A percentile compares a stretch with the other conserved stretches of the same genome.
These are phyloP conservation scores for Anacardium occidentale DNA, from an alignment of 345 rosid species.

Conservation along the genomic window DNA sequence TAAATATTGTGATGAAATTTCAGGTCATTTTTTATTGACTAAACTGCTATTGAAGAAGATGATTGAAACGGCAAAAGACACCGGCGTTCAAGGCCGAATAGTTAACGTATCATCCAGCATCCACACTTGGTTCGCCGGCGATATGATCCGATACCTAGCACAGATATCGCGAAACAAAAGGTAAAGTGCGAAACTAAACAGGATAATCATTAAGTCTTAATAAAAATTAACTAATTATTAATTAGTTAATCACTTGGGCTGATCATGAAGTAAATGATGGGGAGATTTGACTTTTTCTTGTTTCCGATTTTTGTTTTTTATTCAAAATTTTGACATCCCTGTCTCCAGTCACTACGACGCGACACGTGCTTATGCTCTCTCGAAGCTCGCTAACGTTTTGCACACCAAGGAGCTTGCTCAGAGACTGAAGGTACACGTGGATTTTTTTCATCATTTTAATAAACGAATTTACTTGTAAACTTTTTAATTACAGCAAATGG, in stretches of 20 bases:
- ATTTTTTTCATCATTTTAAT: background rate
- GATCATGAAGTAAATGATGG: background rate
- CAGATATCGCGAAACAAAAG: constrained; percentile 66
- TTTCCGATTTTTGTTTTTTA: background rate
- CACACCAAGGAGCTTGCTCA: constrained; percentile 91
- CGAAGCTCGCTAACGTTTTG: constrained; percentile 96
- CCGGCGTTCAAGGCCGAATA: constrained; percentile 70
- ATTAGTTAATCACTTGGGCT: too few species aligned
- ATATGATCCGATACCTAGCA: constrained; percentile 63
- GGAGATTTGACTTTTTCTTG: constrained; percentile 29
- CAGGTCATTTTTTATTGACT: constrained; percentile 91
- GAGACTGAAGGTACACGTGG: constrained; percentile 54
- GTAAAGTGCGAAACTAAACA: constrained; percentile 23
- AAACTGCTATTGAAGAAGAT: constrained; percentile 63
- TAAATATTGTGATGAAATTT: background rate
- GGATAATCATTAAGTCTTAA: too few species aligned
- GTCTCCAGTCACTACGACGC: constrained; percentile 67
- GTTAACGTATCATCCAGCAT: constrained; percentile 85
- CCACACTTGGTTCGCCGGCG: constrained; percentile 88
- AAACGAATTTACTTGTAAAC: constrained; percentile 39
- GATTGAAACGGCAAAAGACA: constrained; percentile 64
- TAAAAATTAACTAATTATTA: too few species aligned
- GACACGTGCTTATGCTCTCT: constrained; percentile 98
- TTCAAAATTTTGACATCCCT: constrained; percentile 9
- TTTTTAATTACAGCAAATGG: constrained; percentile 54